These are phyloP conservation scores for Onygenales sp. DNA, from an alignment of 2,329 filamentous ascomycete species.

Conservation along the genomic window DNA sequence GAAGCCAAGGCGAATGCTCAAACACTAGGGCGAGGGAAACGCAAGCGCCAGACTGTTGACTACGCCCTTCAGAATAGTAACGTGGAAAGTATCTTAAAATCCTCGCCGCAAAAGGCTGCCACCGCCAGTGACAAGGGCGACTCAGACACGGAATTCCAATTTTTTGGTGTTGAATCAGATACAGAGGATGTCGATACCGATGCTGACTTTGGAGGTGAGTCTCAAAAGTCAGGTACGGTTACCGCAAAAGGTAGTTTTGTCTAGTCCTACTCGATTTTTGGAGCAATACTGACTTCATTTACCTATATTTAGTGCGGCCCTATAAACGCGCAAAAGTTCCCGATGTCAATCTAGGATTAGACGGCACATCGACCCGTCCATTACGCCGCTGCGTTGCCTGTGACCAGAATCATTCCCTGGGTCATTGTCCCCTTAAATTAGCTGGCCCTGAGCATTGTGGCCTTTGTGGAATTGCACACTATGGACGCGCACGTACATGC, in stretches of 20 bases:
- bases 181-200: conserved; percentile 18
- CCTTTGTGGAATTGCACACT: conserved; percentile 55
- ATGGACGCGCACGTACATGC: conserved; percentile 47
- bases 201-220: conserved; percentile 14
- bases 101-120: conserved; percentile 6
- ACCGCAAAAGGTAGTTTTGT: not conserved
- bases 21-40: conserved; percentile 75
- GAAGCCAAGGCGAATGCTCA: conserved; percentile 60
- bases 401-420: conserved; percentile 42
- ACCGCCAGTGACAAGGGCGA: not conserved
- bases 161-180: conserved; percentile 15
- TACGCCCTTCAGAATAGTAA: conserved; percentile 32
- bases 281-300: not conserved
- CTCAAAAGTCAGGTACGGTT: conserved; percentile 5
- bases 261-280: not conserved
- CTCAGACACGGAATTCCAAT: conserved; percentile 9
- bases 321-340: conserved; percentile 30
- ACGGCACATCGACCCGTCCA: conserved; percentile 4
- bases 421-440: conserved; percentile 52
- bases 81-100: conserved; percentile 13
- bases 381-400: conserved; percentile 44
- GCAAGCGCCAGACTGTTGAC: conserved; percentile 50
- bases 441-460: conserved; percentile 53
- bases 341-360: conserved; percentile 3
- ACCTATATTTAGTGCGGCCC: conserved; percentile 18